Conservation (phyloP, 192 early-diverging fungal species). For the Backusella psychrophila region DNA sequence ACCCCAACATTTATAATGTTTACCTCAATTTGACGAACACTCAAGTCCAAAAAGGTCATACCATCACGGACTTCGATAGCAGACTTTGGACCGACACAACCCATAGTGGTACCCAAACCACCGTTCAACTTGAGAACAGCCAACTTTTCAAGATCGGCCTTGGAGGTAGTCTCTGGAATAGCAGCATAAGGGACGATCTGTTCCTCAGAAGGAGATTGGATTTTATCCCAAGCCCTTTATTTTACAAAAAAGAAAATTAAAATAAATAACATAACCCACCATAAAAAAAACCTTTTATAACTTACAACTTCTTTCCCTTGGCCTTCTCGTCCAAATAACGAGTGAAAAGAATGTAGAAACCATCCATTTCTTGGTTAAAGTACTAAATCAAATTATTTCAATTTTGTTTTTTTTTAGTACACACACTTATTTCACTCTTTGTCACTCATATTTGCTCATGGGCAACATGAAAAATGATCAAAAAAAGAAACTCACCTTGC, state of each 20-base stretch:
- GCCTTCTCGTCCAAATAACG: slow-evolving; percentile 83
- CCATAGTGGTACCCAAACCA: slow-evolving; percentile 99
- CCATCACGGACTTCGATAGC: slow-evolving; percentile 98
- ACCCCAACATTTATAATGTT: not conserved
- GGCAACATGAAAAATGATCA: not conserved
- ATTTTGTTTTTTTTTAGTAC: not conserved
- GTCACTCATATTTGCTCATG: not conserved
- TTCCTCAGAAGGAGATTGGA: slow-evolving; percentile 87
- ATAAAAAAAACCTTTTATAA: not conserved
- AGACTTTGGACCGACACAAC: slow-evolving; percentile 96
- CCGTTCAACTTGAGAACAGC: slow-evolving; percentile 99
- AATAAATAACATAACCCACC: not conserved
- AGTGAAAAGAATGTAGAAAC: slow-evolving; percentile 78
- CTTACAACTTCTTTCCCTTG: slow-evolving; percentile 77
- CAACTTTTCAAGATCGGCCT: slow-evolving; percentile 78
- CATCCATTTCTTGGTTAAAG: slow-evolving; percentile 82
- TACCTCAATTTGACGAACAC: slow-evolving; percentile 97
- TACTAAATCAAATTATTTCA: slow-evolving; percentile 32
- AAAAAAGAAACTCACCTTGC: slow-evolving; percentile 44
- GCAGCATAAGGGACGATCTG: slow-evolving; percentile 81
- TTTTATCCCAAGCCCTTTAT: slow-evolving; percentile 87
- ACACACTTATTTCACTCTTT: not conserved
- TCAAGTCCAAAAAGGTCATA: slow-evolving; percentile 98
- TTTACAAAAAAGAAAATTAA: not conserved
- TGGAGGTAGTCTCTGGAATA: slow-evolving; percentile 52